phyloP scores from a whole-genome alignment of 805 yeast genomes.

The Kluyveromyces nonfermentans region DNA sequence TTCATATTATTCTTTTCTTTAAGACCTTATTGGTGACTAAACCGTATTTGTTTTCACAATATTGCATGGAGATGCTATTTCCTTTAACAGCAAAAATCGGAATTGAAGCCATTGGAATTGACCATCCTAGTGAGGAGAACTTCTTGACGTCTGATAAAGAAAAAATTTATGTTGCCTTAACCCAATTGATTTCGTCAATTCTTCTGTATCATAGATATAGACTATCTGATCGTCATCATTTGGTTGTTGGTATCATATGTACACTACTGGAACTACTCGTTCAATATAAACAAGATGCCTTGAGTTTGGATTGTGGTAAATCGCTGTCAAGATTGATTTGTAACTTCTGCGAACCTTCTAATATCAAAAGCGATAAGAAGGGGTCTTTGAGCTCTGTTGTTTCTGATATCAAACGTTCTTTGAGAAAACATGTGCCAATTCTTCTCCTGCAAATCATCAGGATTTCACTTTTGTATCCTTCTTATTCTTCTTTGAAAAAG shows the following conservation, averaged over 20 bases:
- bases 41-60: slow-evolving; percentile 56
- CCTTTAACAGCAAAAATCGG: slow-evolving; percentile 29
- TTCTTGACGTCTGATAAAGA: slow-evolving; percentile 11
- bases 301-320: slow-evolving; percentile 33
- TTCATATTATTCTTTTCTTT: slow-evolving; percentile 26
- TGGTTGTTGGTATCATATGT: slow-evolving; percentile 42
- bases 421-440: slow-evolving; percentile 56
- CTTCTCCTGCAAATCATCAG: slow-evolving; percentile 51
- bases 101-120: slow-evolving; percentile 1
- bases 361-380: slow-evolving; percentile 21
- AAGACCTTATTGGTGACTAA: slow-evolving; percentile 39
- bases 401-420: slow-evolving; percentile 43
- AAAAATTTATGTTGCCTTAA: slow-evolving; percentile 31
- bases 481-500: slow-evolving; percentile 38
- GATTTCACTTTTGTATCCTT: slow-evolving; percentile 41
- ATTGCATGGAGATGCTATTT: slow-evolving; percentile 48
- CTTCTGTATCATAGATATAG: slow-evolving; percentile 62
- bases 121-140: not conserved
- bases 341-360: slow-evolving; percentile 64
- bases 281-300: slow-evolving; percentile 12
- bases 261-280: slow-evolving; percentile 43
- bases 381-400: slow-evolving; percentile 44
- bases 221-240: slow-evolving; percentile 63
- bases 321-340: slow-evolving; percentile 49
- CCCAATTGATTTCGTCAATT: slow-evolving; percentile 48